Evolutionary conservation across 164 flowering plant species (phyloP), one percentile per base, ranked within the genome.

Genomic region (Piper longum): DNA sequence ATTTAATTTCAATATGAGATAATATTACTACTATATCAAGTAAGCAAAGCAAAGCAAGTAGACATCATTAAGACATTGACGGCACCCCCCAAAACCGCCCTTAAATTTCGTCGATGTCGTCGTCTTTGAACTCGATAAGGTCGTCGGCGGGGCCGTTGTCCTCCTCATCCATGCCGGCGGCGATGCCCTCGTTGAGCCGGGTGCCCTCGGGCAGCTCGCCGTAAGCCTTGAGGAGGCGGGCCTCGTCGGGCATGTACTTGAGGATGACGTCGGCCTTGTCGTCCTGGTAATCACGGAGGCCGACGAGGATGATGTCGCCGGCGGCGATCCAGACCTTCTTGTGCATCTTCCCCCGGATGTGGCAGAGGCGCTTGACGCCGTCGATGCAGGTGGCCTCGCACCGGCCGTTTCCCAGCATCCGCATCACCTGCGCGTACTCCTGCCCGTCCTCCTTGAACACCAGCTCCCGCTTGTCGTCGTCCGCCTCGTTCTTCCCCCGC

Each of bases 321-420:
- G 74, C 71, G 14, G 74, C 74, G 65, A 72, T 72, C 74, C 74
- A 72, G 44, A 72, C 74, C 65, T 72, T 72, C 67, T 72, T 72
- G 61, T 72, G 74, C 74, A 72, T 72, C 65, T 72, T 72, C 13
- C 74, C 74, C 7, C 74, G 57, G 66, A 72, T 72, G 54, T 72
- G 74, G 63, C 74, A 67, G 62, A 72, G 71, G 2, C 74, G 71
- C 43, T 72, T 72, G 41, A 66, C 55, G 41, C 74, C 74, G 55
- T 81, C 84, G 61, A 81, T 81, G 68, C 84, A 81, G 75, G 65
- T 75, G 36, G 84, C 82, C 63, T 81, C 85, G 62, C 85, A 81
- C 4, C 85, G 78, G 56, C 85, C 85, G 64, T 81, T 81, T 0
- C 85, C 85, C 52, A 81, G 82, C 75, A 72, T 72, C 9, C 75